phyloP scores from a whole-genome alignment of 2,329 filamentous ascomycete species.

The Furcasterigmium sp. region DNA sequence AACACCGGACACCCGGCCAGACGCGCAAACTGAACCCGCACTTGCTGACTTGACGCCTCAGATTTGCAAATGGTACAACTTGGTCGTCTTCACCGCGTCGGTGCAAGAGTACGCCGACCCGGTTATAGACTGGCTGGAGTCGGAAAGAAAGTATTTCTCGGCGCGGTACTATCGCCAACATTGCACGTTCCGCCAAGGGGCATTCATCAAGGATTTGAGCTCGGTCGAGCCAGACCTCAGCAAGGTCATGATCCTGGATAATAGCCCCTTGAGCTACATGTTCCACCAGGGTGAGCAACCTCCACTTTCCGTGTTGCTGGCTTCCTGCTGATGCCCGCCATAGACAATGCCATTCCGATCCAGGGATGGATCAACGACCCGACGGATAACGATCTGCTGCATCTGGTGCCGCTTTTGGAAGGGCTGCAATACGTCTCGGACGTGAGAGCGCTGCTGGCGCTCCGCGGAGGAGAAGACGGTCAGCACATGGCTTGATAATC shows the following conservation, averaged over 20 bases:
- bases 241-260: slow-evolving; percentile 98
- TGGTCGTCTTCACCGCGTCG: slow-evolving; percentile 93
- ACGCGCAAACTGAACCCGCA: no score
- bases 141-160: slow-evolving; percentile 93
- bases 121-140: slow-evolving; percentile 97
- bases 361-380: slow-evolving; percentile 99
- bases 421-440: slow-evolving; percentile 95
- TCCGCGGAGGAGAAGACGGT: slow-evolving; percentile 79
- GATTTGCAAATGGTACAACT: slow-evolving; percentile 96
- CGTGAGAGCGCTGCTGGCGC: slow-evolving; percentile 81
- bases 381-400: slow-evolving; percentile 90
- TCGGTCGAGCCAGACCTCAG: slow-evolving; percentile 95
- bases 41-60: slow-evolving; percentile 27
- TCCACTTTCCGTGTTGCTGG: background rate
- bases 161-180: slow-evolving; percentile 94
- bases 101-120: slow-evolving; percentile 98
- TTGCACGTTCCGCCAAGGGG: slow-evolving; percentile 90
- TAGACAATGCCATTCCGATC: slow-evolving; percentile 98
- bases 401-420: slow-evolving; percentile 87
- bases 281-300: slow-evolving; percentile 86
- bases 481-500: slow-evolving; percentile 44
- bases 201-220: slow-evolving; percentile 96
- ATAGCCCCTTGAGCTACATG: slow-evolving; percentile 96
- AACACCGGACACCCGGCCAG: no score
- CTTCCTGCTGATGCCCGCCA: background rate